Conservation (phyloP, 768 basidiomycete species). For the Agaricus subrufescens region DNA sequence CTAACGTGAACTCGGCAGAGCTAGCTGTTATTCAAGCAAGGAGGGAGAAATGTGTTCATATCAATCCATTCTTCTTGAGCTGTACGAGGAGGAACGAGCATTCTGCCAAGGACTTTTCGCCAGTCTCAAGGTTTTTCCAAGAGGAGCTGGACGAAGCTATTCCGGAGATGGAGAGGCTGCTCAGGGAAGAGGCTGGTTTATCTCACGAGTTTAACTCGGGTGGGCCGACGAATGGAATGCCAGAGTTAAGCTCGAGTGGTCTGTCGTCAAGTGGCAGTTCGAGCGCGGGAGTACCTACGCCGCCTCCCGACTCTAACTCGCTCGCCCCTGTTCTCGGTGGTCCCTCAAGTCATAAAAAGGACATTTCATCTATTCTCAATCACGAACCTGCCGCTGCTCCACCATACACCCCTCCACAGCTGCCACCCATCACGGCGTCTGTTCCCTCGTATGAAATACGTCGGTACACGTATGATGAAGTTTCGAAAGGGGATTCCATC, state of each 20-base stretch:
- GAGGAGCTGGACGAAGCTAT: slow-evolving; percentile 64
- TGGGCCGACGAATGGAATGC: slow-evolving; percentile 1
- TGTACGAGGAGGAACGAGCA: slow-evolving; percentile 75
- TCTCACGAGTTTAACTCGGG: background rate
- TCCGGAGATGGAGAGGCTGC: slow-evolving; percentile 58
- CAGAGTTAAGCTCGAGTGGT: slow-evolving; percentile 6
- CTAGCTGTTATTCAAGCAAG: slow-evolving; percentile 43
- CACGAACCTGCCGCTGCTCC: background rate
- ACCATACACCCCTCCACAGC: slow-evolving; percentile 21
- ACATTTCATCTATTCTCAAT: background rate
- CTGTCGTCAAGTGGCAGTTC: background rate
- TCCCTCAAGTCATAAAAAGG: slow-evolving; percentile 1
- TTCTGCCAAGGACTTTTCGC: slow-evolving; percentile 60
- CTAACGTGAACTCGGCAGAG: slow-evolving; percentile 43
- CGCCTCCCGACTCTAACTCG: slow-evolving; percentile 6
- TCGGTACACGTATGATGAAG: slow-evolving; percentile 39
- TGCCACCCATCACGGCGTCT: slow-evolving; percentile 17
- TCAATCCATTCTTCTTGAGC: slow-evolving; percentile 69
- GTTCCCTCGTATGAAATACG: slow-evolving; percentile 45
- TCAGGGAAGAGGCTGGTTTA: slow-evolving; percentile 18
- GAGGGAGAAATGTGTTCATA: slow-evolving; percentile 57
- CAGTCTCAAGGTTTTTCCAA: slow-evolving; percentile 72
- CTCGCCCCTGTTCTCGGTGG: slow-evolving; percentile 5
- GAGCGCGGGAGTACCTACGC: slow-evolving; percentile 5
- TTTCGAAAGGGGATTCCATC: slow-evolving; percentile 38